Evolutionary conservation across 495 filamentous ascomycete species (phyloP).

Genomic region (Penicillium cosmopolitanum): DNA sequence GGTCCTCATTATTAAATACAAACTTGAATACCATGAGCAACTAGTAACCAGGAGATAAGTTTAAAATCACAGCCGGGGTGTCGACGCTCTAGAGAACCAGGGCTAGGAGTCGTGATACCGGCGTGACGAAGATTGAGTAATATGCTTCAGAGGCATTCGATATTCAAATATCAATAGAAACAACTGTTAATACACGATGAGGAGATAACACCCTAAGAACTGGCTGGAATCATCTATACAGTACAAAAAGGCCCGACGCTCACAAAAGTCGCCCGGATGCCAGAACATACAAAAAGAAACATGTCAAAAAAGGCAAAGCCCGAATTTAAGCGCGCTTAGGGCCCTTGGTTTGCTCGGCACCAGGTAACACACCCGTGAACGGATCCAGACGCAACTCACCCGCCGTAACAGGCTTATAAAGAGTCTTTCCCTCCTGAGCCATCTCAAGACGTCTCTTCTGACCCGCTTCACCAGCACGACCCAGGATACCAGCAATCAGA

Average conservation of each 20-base stretch:
- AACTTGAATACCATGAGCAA: no score
- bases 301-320: slow-evolving; percentile 15
- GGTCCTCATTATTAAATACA: no score
- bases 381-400: slow-evolving; percentile 34
- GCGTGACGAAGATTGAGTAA: background rate
- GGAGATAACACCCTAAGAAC: slow-evolving; percentile 24
- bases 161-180: slow-evolving; percentile 3
- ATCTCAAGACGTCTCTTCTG: slow-evolving; percentile 63
- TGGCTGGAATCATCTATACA: slow-evolving; percentile 40
- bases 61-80: no score
- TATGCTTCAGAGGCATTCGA: slow-evolving; percentile 5
- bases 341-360: slow-evolving; percentile 16
- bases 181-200: slow-evolving; percentile 39
- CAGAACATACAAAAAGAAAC: slow-evolving; percentile 10
- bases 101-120: no score
- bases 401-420: slow-evolving; percentile 54
- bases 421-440: slow-evolving; percentile 61
- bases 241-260: slow-evolving; percentile 35
- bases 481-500: slow-evolving; percentile 84
- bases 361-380: slow-evolving; percentile 26
- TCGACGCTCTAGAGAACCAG: no score
- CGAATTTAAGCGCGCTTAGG: slow-evolving; percentile 15
- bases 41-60: no score
- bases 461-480: slow-evolving; percentile 80
- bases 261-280: slow-evolving; percentile 24